phyloP scores from a whole-genome alignment of 1,139 yeast genomes.

The Nakaseomyces bracarensis region DNA sequence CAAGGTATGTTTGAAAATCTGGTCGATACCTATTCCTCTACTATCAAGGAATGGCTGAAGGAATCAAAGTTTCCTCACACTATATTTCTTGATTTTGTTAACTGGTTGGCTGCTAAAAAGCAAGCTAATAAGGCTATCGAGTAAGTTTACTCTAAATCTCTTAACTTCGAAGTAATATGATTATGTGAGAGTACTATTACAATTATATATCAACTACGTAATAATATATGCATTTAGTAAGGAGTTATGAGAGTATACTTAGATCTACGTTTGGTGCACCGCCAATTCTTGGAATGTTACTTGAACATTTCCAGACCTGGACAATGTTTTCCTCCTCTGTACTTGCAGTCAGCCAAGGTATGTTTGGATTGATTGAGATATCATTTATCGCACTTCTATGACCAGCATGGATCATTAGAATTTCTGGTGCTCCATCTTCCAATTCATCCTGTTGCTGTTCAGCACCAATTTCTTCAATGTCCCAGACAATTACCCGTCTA shows the following conservation, averaged over 20 bases:
- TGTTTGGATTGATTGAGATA: conserved; percentile 54
- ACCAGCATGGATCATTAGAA: conserved; percentile 82
- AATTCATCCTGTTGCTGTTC: conserved; percentile 74
- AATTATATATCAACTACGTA: not conserved
- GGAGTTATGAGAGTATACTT: conserved; percentile 16
- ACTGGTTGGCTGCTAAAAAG: conserved; percentile 56
- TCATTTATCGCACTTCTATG: conserved; percentile 72
- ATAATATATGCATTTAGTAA: conserved; percentile 4
- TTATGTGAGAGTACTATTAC: not conserved
- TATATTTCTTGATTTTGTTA: conserved; percentile 68
- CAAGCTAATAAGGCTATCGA: not conserved
- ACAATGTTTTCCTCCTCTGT: conserved; percentile 72
- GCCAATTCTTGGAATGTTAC: conserved; percentile 37
- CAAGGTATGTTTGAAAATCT: conserved; percentile 30
- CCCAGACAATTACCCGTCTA: conserved; percentile 68
- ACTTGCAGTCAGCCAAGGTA: conserved; percentile 66
- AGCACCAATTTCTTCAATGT: conserved; percentile 60
- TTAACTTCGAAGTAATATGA: too few relatives aligned
- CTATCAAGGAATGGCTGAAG: conserved; percentile 56
- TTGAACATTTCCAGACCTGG: conserved; percentile 66
- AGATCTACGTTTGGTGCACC: conserved; percentile 19
- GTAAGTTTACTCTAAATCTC: too few relatives aligned
- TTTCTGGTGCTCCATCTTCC: conserved; percentile 75
- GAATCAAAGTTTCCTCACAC: conserved; percentile 49
- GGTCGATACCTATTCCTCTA: conserved; percentile 47